phyloP scores from a whole-genome alignment of 2,329 filamentous ascomycete species.

The Xylaria sp. region DNA sequence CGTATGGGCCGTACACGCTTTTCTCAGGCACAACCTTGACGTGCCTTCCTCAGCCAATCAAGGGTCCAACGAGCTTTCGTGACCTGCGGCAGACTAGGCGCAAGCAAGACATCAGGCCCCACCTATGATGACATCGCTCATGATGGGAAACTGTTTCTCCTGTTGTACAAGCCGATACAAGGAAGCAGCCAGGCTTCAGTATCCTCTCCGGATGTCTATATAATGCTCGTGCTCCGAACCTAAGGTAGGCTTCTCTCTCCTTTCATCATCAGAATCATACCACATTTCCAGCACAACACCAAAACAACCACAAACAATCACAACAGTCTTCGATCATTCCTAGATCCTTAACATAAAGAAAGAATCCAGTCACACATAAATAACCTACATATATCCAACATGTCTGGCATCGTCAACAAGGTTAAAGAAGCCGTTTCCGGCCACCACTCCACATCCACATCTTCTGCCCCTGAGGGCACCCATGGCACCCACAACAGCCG shows the following conservation, averaged over 20 bases:
- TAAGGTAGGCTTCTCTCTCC: not conserved
- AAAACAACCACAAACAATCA: constrained; percentile 18
- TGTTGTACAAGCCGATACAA: not conserved
- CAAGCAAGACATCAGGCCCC: constrained; percentile 23
- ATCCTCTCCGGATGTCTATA: constrained; percentile 24
- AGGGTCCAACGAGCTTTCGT: not conserved
- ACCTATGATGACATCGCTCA: constrained; percentile 34
- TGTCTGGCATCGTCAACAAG: constrained; percentile 69
- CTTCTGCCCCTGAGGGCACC: constrained; percentile 47
- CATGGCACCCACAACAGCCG: constrained; percentile 48
- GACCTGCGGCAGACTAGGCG: not conserved
- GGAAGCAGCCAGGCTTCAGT: constrained; percentile 7
- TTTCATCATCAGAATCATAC: constrained; percentile 14
- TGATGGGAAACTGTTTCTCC: not conserved
- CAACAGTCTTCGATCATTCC: constrained; percentile 3
- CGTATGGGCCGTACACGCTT: constrained; percentile 6
- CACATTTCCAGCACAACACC: constrained; percentile 8
- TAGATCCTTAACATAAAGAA: not conserved
- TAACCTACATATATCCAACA: constrained; percentile 52
- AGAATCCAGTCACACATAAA: not conserved
- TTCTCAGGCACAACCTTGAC: constrained; percentile 17
- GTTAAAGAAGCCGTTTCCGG: constrained; percentile 66
- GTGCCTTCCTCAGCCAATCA: constrained; percentile 19
- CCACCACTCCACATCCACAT: constrained; percentile 51
- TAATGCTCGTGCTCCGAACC: constrained; percentile 19